Evolutionary conservation across 2,329 filamentous ascomycete genomes (phyloP), one percentile per base, ranked within the genome.

Genomic region (Hymenoscyphus salicellus): DNA sequence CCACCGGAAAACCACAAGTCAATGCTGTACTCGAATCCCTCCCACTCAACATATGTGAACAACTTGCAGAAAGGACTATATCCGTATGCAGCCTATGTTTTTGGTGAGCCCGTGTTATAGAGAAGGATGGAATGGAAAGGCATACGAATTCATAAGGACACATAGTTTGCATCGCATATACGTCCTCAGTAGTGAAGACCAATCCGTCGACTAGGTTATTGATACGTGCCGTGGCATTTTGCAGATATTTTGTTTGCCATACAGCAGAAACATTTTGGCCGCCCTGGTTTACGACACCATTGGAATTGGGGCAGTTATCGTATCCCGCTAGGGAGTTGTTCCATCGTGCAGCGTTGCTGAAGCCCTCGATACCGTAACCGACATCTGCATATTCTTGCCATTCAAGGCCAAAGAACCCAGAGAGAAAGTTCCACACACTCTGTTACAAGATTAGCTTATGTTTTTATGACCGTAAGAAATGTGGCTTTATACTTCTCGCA

Each of bases 11-110:
- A 93, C 36, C 74, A 77, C 41, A 93, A 79, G 69, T 93, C 90
- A 63, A 89, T 80, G 3, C 84, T 84, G 76, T 93, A 93, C 63
- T 88, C 87, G 72, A 89, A 93, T 46, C 82, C 85, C 59, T 85
- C 77, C 89, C 89, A 93, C 73, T 93, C 90, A 23, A 88, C 81
- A 69, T 88, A 91, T 0, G 86, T 92, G 74, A 93, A 93, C 3
- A 93, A 81, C 28, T 86, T 79, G 73, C 90, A 93, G 79, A 91
- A 93, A 10, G 81, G 82, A 69, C 88, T 91, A 78, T 87, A 93
- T 26, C 90, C 90, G 65, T 89, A 87, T 0, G 88, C 86, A n/a
- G 91, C 84, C 77, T 79, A 26, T 28, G 49, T n/a, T 59, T 28
- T n/a, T 8, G 16, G 49, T n/a, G 56, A 41, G 64, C 70, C 59